phyloP scores from a whole-genome alignment of 495 filamentous ascomycete genomes.

The Penicillium daleae region DNA sequence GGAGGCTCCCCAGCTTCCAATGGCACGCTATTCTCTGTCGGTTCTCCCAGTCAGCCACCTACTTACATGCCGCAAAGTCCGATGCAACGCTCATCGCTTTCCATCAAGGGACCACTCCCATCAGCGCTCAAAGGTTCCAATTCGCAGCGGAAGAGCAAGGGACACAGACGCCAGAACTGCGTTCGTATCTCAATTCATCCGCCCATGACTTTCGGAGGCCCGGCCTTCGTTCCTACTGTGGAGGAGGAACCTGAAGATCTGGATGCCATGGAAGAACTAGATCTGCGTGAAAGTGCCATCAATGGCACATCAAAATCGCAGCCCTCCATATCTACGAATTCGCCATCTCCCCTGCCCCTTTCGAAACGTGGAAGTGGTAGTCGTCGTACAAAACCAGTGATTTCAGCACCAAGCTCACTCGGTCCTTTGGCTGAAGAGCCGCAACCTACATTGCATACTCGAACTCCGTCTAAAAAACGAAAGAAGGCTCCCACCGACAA shows the following conservation, averaged over 20 bases:
- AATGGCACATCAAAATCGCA: conserved; percentile 17
- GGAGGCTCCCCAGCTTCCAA: conserved; percentile 23
- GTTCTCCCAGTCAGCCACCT: conserved; percentile 21
- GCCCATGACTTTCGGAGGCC: conserved; percentile 41
- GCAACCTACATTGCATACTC: conserved; percentile 18
- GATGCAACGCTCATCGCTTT: conserved; percentile 29
- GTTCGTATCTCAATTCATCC: conserved; percentile 55
- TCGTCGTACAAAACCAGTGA: conserved; percentile 28
- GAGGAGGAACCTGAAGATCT: conserved; percentile 46
- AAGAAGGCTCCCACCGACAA: conserved; percentile 23
- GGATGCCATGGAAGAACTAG: conserved; percentile 35
- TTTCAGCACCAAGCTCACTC: conserved; percentile 21
- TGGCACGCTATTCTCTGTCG: conserved; percentile 25
- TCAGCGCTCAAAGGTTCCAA: conserved; percentile 47
- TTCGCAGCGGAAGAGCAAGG: conserved; percentile 45
- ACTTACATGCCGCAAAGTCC: conserved; percentile 27
- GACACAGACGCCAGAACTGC: conserved; percentile 52
- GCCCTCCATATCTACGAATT: conserved; percentile 20
- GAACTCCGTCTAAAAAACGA: conserved; percentile 31
- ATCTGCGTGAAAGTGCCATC: conserved; percentile 32
- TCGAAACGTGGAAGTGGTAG: conserved; percentile 32
- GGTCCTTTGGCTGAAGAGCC: conserved; percentile 32
- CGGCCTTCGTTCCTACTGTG: conserved; percentile 41
- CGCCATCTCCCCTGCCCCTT: conserved; percentile 25
- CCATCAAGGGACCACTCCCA: conserved; percentile 30